Evolutionary conservation across 78 protist genomes (phyloP).

Genomic region (Ministeria vibrans): DNA sequence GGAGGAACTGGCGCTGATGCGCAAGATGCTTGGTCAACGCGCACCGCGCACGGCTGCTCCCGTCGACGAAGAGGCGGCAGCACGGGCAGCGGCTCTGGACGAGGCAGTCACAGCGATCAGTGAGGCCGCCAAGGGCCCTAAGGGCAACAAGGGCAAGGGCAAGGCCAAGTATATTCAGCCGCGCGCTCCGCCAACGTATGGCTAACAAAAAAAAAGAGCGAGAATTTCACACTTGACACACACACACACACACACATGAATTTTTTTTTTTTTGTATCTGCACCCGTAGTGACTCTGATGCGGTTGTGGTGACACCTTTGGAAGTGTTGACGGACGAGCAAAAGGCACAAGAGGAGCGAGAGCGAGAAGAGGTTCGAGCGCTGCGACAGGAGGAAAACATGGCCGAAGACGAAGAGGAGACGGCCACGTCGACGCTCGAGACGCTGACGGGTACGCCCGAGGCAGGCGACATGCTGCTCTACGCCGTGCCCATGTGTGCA

Average conservation of each 20-base stretch:
- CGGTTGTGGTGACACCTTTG: too few species aligned
- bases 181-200: not conserved
- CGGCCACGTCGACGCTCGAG: not conserved
- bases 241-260: not conserved
- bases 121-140: too few species aligned
- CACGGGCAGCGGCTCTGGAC: not conserved
- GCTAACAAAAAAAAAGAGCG: not conserved
- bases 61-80: not conserved
- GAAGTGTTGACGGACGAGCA: not conserved
- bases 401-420: not conserved
- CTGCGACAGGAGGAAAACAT: not conserved
- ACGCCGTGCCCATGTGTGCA: slow-evolving; percentile 76
- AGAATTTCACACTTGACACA: not conserved
- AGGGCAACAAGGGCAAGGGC: slow-evolving; percentile 4
- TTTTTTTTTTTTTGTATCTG: not conserved
- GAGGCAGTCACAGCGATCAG: not conserved
- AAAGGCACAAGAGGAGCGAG: not conserved
- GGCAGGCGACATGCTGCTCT: slow-evolving; percentile 56
- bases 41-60: not conserved
- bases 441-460: slow-evolving; percentile 21
- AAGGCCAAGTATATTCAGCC: not conserved
- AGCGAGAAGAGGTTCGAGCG: not conserved
- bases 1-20: slow-evolving; percentile 61
- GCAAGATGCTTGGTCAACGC: slow-evolving; percentile 12
- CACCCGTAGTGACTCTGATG: not conserved